Evolutionary conservation across 192 early-diverging fungal genomes (phyloP), one percentile per base, ranked within the genome.

Genomic region (Coemansia umbellata): DNA sequence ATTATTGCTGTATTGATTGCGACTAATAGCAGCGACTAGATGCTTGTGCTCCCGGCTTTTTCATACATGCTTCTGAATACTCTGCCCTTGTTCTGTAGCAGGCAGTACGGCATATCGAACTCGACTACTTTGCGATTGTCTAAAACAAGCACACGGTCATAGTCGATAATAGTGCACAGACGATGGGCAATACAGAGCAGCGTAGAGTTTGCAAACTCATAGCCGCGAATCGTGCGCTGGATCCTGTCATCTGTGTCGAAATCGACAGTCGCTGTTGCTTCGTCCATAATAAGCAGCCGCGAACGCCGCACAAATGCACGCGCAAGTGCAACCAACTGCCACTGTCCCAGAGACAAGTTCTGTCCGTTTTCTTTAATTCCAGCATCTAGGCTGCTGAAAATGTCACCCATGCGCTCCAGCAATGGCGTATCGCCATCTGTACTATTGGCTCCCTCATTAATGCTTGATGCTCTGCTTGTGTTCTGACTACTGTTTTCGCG

Each of bases 141-240:
- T 48, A 93, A 40, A 2, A 95, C 92, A 52, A 93, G 56, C 23
- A 95, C 80, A 13, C 83, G 78, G 55, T 95, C 92, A 58, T 90
- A 92, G 54, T 88, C 88, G 9, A 87, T 84, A 28, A 95, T 83
- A 1, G 92, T 92, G 23, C 83, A 72, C 31, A 92, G 63, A 13
- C 94, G 83, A 67, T 98, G 95, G 1, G 95, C 95, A 64, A 98
- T 91, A 35, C 84, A 86, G 3, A 98, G 53, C 15, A 98, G 57
- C 0, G 95, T 90, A 2, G 83, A 79, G n/a, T 56, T 22, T 24
- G 83, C 60, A 37, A 77, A 69, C 45, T 92, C 87, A 19, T 81
- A 60, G 30, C 87, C 83, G 21, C 90, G 85, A 37, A 98, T 93
- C 0, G 92, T 87, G 3, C 51, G 43, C 66, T 97, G 94, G 53